Evolutionary conservation across 2,329 filamentous ascomycete species (phyloP).

Genomic region (Didymella segeticola): DNA sequence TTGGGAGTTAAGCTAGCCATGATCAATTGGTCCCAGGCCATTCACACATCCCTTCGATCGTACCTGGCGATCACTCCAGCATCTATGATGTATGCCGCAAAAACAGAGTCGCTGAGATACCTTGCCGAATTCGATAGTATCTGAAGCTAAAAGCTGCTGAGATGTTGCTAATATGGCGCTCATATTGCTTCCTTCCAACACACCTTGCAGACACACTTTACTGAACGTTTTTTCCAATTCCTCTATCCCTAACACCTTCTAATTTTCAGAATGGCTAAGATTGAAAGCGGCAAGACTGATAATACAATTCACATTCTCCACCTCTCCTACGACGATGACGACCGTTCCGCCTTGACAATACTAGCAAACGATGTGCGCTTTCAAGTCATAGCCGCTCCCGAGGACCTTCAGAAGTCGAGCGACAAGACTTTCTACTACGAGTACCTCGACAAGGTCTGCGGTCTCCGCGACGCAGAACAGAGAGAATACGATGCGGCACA

Average conservation of each 20-base stretch:
- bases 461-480: conserved; percentile 23
- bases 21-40: background rate
- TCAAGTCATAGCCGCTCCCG: conserved; percentile 19
- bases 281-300: background rate
- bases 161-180: background rate
- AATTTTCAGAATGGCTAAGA: conserved; percentile 15
- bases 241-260: too few species aligned
- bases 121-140: background rate
- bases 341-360: conserved; percentile 21
- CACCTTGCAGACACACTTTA: too few species aligned
- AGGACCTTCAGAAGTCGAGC: conserved; percentile 18
- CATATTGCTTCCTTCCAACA: background rate
- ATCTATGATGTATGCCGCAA: conserved; percentile 10
- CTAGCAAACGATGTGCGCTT: conserved; percentile 31
- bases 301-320: conserved; percentile 21
- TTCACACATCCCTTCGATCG: background rate
- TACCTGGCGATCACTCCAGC: conserved; percentile 5
- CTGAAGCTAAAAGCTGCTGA: background rate
- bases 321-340: conserved; percentile 24
- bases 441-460: conserved; percentile 24
- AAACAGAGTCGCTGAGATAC: background rate
- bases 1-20: background rate
- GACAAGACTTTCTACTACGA: conserved; percentile 27
- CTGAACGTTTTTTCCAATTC: too few species aligned
- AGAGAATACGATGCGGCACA: conserved; percentile 19